These are phyloP conservation scores for Halenospora varia DNA, from an alignment of 495 filamentous ascomycete species.

Conservation along the genomic window DNA sequence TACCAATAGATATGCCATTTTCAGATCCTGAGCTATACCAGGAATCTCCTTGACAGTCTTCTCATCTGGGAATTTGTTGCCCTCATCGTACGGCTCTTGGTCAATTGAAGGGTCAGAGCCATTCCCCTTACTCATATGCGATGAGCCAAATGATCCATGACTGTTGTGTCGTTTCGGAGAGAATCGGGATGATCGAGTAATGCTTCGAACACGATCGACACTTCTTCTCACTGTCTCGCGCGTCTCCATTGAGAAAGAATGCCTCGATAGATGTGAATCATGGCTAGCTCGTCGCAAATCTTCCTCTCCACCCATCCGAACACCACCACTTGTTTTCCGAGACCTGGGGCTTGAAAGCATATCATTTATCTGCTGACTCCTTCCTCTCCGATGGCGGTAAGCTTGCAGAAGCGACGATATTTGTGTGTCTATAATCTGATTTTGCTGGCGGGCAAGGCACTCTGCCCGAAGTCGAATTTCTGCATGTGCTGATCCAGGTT, in stretches of 20 bases:
- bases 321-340: conserved; percentile 13
- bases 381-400: conserved; percentile 1
- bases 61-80: neutral
- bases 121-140: neutral
- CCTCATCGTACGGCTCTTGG: conserved; percentile 12
- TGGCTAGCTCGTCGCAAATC: conserved; percentile 22
- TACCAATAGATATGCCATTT: conserved; percentile 69
- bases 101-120: conserved; percentile 5
- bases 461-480: conserved; percentile 66
- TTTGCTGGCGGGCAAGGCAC: conserved; percentile 53
- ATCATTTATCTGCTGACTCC: conserved; percentile 10
- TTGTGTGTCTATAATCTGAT: conserved; percentile 38
- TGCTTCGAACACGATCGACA: conserved; percentile 21
- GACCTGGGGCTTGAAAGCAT: conserved; percentile 14
- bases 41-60: conserved; percentile 8
- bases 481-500: conserved; percentile 48
- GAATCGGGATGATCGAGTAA: conserved; percentile 2
- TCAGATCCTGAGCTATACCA: conserved; percentile 25
- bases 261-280: conserved; percentile 17
- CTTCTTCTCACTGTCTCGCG: conserved; percentile 20
- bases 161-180: conserved; percentile 8
- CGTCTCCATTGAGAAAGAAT: conserved; percentile 18
- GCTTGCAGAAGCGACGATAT: conserved; percentile 16
- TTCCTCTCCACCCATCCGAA: conserved; percentile 25
- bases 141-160: conserved; percentile 2